These are phyloP conservation scores for Tylopilus subfusipes DNA, from an alignment of 768 basidiomycete genomes.

Conservation along the genomic window DNA sequence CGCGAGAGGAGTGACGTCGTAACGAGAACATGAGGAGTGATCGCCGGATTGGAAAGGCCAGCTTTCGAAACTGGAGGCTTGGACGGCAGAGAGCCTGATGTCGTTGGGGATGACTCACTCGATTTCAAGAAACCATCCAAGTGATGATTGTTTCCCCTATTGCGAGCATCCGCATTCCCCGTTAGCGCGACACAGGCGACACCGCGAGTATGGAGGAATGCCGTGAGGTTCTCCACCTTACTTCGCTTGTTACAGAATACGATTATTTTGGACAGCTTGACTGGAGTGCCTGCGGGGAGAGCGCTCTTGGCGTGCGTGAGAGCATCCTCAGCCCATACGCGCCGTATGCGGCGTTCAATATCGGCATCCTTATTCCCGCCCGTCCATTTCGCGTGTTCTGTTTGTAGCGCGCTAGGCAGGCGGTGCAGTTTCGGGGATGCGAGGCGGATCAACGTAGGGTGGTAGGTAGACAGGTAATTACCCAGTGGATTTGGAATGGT, in stretches of 20 bases:
- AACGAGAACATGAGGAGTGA: slow-evolving; percentile 65
- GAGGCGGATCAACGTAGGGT: slow-evolving; percentile 65
- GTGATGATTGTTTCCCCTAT: slow-evolving; percentile 69
- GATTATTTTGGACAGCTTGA: slow-evolving; percentile 60
- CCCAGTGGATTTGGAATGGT: slow-evolving; percentile 80
- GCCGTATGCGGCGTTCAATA: slow-evolving; percentile 67
- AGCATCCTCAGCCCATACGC: slow-evolving; percentile 73
- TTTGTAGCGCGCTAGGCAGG: slow-evolving; percentile 65
- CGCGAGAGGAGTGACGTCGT: slow-evolving; percentile 90
- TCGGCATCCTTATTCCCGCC: slow-evolving; percentile 81
- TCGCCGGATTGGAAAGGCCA: slow-evolving; percentile 23
- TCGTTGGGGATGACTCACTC: not conserved
- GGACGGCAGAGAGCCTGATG: not conserved
- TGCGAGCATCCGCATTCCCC: slow-evolving; percentile 53
- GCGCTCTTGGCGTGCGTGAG: slow-evolving; percentile 27
- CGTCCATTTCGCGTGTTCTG: slow-evolving; percentile 72
- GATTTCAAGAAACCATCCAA: slow-evolving; percentile 67
- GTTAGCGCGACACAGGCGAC: slow-evolving; percentile 66
- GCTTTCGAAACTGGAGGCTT: slow-evolving; percentile 6
- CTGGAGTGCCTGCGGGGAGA: slow-evolving; percentile 17
- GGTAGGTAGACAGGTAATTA: slow-evolving; percentile 56
- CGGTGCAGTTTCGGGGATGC: slow-evolving; percentile 78
- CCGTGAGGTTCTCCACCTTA: slow-evolving; percentile 61
- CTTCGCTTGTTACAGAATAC: slow-evolving; percentile 79
- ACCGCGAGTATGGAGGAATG: slow-evolving; percentile 55